These are phyloP conservation scores for Backusella luteola DNA, from an alignment of 192 early-diverging fungal genomes.

Conservation along the genomic window DNA sequence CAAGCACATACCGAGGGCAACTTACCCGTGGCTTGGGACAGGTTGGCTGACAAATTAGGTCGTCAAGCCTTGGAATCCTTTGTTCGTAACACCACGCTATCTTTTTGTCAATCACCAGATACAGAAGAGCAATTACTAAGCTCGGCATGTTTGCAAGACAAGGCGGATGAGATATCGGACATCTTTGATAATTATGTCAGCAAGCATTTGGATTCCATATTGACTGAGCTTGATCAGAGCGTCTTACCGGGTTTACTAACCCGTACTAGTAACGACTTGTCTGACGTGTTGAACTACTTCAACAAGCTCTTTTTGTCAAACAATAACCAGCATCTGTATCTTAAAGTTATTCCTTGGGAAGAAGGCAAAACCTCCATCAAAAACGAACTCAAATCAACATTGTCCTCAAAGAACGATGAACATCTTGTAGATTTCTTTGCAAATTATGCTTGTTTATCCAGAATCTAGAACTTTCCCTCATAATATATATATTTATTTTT, in stretches of 20 bases:
- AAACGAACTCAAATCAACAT: background rate
- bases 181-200: conserved; percentile 18
- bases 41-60: conserved; percentile 16
- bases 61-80: conserved; percentile 16
- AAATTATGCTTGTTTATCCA: background rate
- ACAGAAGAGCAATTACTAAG: background rate
- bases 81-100: background rate
- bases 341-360: conserved; percentile 7
- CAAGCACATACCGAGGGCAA: conserved; percentile 21
- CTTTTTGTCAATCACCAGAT: background rate
- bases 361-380: background rate
- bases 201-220: conserved; percentile 1
- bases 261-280: conserved; percentile 11
- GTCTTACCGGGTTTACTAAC: conserved; percentile 12
- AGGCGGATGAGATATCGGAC: conserved; percentile 1
- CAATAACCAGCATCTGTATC: background rate
- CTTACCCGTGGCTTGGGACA: conserved; percentile 22
- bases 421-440: conserved; percentile 7
- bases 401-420: background rate
- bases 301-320: conserved; percentile 4
- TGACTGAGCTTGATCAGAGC: background rate
- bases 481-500: background rate
- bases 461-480: background rate
- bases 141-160: conserved; percentile 18
- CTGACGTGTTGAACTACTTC: conserved; percentile 18